phyloP scores from a whole-genome alignment of 2,329 filamentous ascomycete genomes.

The Aspergillus transmontanensis region DNA sequence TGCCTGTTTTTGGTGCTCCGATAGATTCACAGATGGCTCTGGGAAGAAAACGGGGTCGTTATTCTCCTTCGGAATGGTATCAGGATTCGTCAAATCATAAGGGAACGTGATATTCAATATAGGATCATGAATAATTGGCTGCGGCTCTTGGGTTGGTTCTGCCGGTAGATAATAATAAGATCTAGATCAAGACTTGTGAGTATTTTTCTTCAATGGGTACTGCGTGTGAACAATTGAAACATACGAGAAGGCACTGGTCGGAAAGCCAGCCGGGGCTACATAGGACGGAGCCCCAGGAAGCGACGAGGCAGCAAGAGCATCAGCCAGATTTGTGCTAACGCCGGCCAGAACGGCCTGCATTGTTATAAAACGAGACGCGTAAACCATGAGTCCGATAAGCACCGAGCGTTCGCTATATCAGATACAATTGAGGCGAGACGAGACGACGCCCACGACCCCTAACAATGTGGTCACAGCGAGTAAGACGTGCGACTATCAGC shows the following conservation, averaged over 20 bases:
- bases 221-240: not conserved
- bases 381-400: not conserved
- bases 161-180: conserved; percentile 51
- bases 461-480: not conserved
- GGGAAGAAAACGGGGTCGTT: conserved; percentile 57
- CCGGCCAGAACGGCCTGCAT: conserved; percentile 16
- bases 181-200: conserved; percentile 14
- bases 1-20: conserved; percentile 39
- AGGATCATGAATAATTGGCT: conserved; percentile 57
- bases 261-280: conserved; percentile 49
- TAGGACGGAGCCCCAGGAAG: conserved; percentile 27
- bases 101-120: conserved; percentile 58
- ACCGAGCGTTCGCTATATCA: not conserved
- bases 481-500: not conserved
- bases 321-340: conserved; percentile 5
- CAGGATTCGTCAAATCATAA: conserved; percentile 57
- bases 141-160: conserved; percentile 52
- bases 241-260: conserved; percentile 53
- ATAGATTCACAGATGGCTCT: conserved; percentile 49
- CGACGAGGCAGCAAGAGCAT: conserved; percentile 10
- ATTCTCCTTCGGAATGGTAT: conserved; percentile 52
- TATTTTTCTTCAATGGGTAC: not conserved
- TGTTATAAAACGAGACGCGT: not conserved
- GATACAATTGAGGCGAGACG: not conserved
- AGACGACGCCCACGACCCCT: not conserved